These are phyloP conservation scores for Salix viminalis DNA, from an alignment of 345 rosid species.

Conservation along the genomic window DNA sequence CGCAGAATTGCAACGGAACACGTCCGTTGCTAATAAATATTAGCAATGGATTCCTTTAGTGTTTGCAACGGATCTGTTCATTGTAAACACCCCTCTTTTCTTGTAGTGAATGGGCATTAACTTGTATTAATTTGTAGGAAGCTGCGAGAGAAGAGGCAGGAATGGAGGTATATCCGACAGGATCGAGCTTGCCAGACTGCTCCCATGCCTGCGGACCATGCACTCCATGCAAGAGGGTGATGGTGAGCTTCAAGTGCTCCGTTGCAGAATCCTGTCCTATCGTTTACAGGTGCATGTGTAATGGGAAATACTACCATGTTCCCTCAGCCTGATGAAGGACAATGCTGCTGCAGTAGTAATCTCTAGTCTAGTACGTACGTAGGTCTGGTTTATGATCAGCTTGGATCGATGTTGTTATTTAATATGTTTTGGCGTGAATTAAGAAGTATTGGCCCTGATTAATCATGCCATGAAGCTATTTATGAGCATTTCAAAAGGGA, in stretches of 20 bases:
- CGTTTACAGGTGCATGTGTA: conserved; percentile 29
- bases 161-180: conserved; percentile 46
- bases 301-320: conserved; percentile 77
- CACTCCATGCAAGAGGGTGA: conserved; percentile 31
- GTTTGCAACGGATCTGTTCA: too few species aligned
- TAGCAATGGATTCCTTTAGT: too few species aligned
- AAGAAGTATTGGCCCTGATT: background rate
- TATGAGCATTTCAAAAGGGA: background rate
- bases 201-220: conserved; percentile 29
- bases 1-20: too few species aligned
- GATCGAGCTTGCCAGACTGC: conserved; percentile 24
- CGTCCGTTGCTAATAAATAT: too few species aligned
- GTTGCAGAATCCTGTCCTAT: conserved; percentile 23
- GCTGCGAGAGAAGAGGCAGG: conserved; percentile 24
- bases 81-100: too few species aligned
- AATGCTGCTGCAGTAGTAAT: background rate
- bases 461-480: background rate
- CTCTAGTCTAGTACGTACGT: background rate
- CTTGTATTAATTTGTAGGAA: conserved; percentile 1
- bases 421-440: background rate
- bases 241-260: conserved; percentile 30
- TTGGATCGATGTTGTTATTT: background rate
- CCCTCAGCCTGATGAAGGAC: conserved; percentile 34
- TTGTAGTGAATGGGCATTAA: too few species aligned
- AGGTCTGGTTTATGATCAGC: background rate